A percentile compares a stretch with the other conserved stretches of the same genome.
phyloP scores from a whole-genome alignment of 805 yeast genomes.

The Starmera quercuum region DNA sequence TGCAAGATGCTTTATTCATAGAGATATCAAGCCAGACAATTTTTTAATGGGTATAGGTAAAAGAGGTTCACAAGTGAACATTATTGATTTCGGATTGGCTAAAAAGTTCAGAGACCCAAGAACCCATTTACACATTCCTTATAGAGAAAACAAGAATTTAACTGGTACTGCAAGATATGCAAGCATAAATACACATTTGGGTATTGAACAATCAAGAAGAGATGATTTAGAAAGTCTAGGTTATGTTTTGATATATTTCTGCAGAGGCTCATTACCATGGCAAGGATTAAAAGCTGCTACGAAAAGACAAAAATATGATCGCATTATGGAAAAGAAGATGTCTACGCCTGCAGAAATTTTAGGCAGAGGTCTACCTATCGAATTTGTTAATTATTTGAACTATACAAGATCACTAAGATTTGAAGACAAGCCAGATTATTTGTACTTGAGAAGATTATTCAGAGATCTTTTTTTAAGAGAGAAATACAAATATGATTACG shows the following conservation, averaged over 20 bases:
- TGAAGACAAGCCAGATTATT: slow-evolving; percentile 95
- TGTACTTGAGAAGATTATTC: slow-evolving; percentile 78
- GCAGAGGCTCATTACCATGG: slow-evolving; percentile 97
- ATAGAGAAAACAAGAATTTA: slow-evolving; percentile 90
- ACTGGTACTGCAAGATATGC: slow-evolving; percentile 99
- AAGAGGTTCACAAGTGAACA: slow-evolving; percentile 94
- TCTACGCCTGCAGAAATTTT: slow-evolving; percentile 79
- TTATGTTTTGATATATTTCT: slow-evolving; percentile 87
- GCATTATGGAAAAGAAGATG: slow-evolving; percentile 92
- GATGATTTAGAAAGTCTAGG: slow-evolving; percentile 95
- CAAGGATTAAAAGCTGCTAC: slow-evolving; percentile 97
- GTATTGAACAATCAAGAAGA: slow-evolving; percentile 93
- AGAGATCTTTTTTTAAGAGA: slow-evolving; percentile 85
- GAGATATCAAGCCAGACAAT: slow-evolving; percentile 96
- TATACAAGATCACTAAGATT: slow-evolving; percentile 87
- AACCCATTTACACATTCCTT: slow-evolving; percentile 91
- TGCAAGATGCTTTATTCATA: slow-evolving; percentile 90
- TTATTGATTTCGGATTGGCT: slow-evolving; percentile 92
- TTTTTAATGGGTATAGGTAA: slow-evolving; percentile 81
- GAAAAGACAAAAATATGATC: slow-evolving; percentile 93
- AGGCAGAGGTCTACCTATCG: slow-evolving; percentile 88
- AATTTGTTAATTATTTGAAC: slow-evolving; percentile 76
- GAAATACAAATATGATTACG: slow-evolving; percentile 85
- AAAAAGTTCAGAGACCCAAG: slow-evolving; percentile 94
- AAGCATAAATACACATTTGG: slow-evolving; percentile 89